These are phyloP conservation scores for Funneliformis mosseae DNA, from an alignment of 192 early-diverging fungal genomes.

Conservation along the genomic window DNA sequence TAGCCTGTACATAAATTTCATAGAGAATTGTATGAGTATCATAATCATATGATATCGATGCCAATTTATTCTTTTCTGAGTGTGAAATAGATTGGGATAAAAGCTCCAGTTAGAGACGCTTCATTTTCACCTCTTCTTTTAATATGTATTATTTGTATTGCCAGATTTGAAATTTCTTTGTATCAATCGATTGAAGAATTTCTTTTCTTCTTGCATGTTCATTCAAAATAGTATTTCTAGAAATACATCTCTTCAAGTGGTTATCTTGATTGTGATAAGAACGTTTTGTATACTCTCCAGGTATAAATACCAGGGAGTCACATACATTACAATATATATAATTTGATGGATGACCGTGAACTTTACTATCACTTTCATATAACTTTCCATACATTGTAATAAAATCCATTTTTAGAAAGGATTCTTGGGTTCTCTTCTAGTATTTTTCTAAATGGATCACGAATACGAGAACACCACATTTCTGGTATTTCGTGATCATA, in stretches of 20 bases:
- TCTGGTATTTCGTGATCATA: too few species aligned
- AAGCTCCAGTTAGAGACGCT: too few species aligned
- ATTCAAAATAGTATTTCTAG: slow-evolving; percentile 12
- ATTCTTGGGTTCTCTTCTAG: too few species aligned
- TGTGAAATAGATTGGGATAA: too few species aligned
- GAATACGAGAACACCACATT: too few species aligned
- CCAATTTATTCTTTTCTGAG: too few species aligned
- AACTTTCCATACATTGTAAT: slow-evolving; percentile 1
- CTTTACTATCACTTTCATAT: neutral
- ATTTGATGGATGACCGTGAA: neutral
- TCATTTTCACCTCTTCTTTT: slow-evolving; percentile 2
- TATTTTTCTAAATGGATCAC: too few species aligned
- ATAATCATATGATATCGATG: too few species aligned
- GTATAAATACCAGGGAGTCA: neutral
- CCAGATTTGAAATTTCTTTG: too few species aligned
- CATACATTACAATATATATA: slow-evolving; percentile 9
- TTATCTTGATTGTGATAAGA: neutral
- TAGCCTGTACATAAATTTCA: slow-evolving; percentile 5
- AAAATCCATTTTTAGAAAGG: neutral
- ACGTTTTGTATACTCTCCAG: too few species aligned
- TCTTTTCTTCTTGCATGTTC: too few species aligned
- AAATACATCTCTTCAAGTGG: neutral
- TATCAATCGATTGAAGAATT: slow-evolving; percentile 26
- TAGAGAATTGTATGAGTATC: neutral
- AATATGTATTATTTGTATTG: too few species aligned